Evolutionary conservation across 1,284 basidiomycete genomes (phyloP), one percentile per base, ranked within the genome.

Genomic region (Xerocomus nothofagi): DNA sequence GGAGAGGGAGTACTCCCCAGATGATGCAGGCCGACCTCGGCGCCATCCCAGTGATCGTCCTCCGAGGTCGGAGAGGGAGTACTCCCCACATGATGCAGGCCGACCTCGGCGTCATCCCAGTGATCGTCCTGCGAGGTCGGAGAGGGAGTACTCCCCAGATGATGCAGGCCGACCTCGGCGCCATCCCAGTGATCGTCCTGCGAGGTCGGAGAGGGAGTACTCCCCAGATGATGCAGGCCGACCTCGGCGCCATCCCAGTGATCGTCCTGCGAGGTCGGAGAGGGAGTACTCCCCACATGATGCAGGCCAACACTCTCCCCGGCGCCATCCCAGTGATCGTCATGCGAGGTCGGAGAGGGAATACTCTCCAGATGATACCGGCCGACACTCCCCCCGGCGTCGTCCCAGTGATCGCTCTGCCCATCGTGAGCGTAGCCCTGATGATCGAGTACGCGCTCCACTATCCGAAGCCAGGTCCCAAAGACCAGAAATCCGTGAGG

Each of bases 381-480:
- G 44, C n/a, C 48, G 46, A 29, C 49, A 9, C 9, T 2, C 27
- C 29, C 53, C 11, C 6, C 37, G 50, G 24, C 54, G 54, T 31
- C 53, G 33, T 15, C 57, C 62, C 2, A 66, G 54, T 43, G 55
- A 24, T 37, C 60, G 54, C n/a, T 50, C 65, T 20, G 53, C 40
- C 1, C 54, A 49, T 24, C 51, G 33, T 5, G 63, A 67, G 21
- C 51, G 20, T 20, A 62, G 56, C 17, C 15, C 32, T 15, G 56
- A 39, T 14, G 54, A 60, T 27, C 55, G 40, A 45, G 31, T 50
- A 41, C 56, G 10, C 6, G 15, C 31, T 37, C 41, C 38, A 43
- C 47, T 50, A 21, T 49, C 56, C 21, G 54, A 39, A 18, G 11
- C 47, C 14, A 58, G 58, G 37, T 26, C 54, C 4, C 54, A 34